Conservation (phyloP, 2,329 filamentous ascomycete genomes). For the Pseudogymnoascus sp. region DNA sequence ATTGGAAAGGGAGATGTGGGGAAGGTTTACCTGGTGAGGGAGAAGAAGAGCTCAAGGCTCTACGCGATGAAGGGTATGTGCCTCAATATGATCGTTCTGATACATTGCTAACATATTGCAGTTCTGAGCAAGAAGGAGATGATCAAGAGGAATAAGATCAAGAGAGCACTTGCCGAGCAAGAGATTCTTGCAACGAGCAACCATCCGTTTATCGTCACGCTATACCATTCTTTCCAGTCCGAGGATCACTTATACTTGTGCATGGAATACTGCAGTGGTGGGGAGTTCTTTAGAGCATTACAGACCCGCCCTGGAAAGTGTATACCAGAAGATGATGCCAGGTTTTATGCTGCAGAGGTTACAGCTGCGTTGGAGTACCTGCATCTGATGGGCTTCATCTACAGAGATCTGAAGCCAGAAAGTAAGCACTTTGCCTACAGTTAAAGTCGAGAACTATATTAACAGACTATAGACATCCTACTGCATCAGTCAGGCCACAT, state of each 20-base stretch:
- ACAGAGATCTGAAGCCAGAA: slow-evolving; percentile 94
- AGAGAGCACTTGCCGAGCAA: slow-evolving; percentile 91
- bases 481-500: slow-evolving; percentile 99
- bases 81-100: neutral
- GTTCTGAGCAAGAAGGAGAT: slow-evolving; percentile 99
- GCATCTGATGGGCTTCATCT: slow-evolving; percentile 98
- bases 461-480: slow-evolving; percentile 64
- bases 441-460: slow-evolving; percentile 26
- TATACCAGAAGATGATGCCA: slow-evolving; percentile 90
- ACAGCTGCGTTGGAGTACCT: slow-evolving; percentile 94
- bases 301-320: slow-evolving; percentile 96
- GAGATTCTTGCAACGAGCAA: slow-evolving; percentile 98
- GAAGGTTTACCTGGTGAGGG: slow-evolving; percentile 93
- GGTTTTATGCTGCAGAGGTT: slow-evolving; percentile 96
- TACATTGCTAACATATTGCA: slow-evolving; percentile 38
- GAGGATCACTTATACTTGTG: slow-evolving; percentile 98
- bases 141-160: slow-evolving; percentile 99
- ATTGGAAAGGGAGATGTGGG: slow-evolving; percentile 98
- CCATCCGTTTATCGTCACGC: slow-evolving; percentile 95
- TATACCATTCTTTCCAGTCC: slow-evolving; percentile 98
- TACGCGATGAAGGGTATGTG: slow-evolving; percentile 95
- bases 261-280: slow-evolving; percentile 99
- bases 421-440: slow-evolving; percentile 48
- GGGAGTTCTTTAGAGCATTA: slow-evolving; percentile 93
- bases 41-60: slow-evolving; percentile 91